These are phyloP conservation scores for Eleusine coracana DNA, from an alignment of 176 grass and related monocot genomes.

Conservation along the genomic window DNA sequence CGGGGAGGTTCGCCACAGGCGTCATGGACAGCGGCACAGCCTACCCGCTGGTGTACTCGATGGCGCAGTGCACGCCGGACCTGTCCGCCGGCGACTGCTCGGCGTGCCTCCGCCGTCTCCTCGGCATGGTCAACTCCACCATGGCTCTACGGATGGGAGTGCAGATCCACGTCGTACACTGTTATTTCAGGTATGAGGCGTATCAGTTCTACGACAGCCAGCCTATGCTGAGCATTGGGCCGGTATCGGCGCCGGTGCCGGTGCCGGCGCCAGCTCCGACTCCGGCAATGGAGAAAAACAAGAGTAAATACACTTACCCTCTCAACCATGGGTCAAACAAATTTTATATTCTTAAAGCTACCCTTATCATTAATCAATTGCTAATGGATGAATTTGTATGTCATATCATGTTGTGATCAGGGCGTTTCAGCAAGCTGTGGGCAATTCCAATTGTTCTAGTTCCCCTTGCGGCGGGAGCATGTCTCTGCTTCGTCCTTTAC, in stretches of 20 bases:
- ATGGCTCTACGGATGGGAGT: constrained; percentile 8
- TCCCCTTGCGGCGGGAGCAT: background rate
- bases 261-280: background rate
- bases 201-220: background rate
- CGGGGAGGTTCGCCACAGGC: constrained; percentile 14
- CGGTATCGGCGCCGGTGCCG: background rate
- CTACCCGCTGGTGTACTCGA: background rate
- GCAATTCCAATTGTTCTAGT: background rate
- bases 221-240: background rate
- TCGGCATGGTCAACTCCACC: constrained; percentile 30
- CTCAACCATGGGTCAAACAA: no score
- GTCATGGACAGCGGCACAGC: background rate
- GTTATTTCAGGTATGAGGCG: constrained; percentile 30
- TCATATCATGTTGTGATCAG: background rate
- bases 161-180: background rate
- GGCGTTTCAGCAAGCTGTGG: constrained; percentile 10
- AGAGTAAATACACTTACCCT: background rate
- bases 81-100: constrained; percentile 15
- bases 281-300: background rate
- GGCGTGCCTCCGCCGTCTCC: background rate
- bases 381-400: background rate
- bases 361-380: background rate
- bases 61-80: constrained; percentile 38
- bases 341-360: no score
- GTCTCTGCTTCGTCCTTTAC: constrained; percentile 28